Conservation (phyloP, 2,329 filamentous ascomycete genomes). For the Colletotrichum trifolii region DNA sequence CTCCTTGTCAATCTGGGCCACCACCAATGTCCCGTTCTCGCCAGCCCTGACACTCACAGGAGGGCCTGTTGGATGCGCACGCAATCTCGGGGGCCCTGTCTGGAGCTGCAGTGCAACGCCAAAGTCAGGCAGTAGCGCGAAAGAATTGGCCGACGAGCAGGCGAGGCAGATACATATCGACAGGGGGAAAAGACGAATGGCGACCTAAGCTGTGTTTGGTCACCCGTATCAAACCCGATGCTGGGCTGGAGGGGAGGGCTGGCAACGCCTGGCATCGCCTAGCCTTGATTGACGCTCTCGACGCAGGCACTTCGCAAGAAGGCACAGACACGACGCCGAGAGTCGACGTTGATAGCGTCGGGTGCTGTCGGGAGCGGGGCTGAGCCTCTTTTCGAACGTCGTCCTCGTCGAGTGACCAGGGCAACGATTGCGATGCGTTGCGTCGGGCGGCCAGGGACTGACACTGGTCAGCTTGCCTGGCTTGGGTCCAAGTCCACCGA, state of each 20-base stretch:
- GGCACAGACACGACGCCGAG: background rate
- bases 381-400: too few relatives aligned
- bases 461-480: too few relatives aligned
- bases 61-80: too few relatives aligned
- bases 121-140: conserved; percentile 22
- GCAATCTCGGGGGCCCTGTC: background rate
- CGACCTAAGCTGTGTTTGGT: conserved; percentile 1
- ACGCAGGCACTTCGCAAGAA: background rate
- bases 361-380: too few relatives aligned
- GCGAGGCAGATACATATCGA: background rate
- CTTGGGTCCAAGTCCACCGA: too few relatives aligned
- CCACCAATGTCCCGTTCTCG: too few relatives aligned
- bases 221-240: conserved; percentile 14
- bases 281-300: too few relatives aligned
- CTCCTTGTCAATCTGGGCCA: conserved; percentile 3
- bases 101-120: conserved; percentile 25
- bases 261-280: too few relatives aligned
- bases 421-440: too few relatives aligned
- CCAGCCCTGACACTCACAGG: too few relatives aligned
- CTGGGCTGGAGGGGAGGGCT: conserved; percentile 1
- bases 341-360: background rate
- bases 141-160: conserved; percentile 33
- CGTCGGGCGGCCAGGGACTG: too few relatives aligned
- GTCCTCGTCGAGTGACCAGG: too few relatives aligned
- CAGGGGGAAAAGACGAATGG: conserved; percentile 2